phyloP scores from a whole-genome alignment of 2,329 filamentous ascomycete species.

The Periglandula ipomoeae region DNA sequence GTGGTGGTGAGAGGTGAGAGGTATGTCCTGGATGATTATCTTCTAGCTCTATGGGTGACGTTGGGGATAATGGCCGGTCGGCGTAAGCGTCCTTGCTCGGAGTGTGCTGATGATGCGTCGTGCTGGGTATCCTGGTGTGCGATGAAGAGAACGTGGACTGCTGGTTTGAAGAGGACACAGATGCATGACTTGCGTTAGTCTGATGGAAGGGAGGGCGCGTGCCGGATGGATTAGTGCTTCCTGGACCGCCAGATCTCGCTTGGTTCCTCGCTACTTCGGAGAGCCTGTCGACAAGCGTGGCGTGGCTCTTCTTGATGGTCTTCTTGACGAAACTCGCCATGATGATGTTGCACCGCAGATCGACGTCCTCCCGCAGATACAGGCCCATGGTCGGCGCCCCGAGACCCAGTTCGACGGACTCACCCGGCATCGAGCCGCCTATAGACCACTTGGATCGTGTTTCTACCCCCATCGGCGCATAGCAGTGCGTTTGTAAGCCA shows the following conservation, averaged over 20 bases:
- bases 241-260: too few relatives aligned
- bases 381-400: constrained; percentile 58
- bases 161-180: too few relatives aligned
- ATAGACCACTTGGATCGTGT: constrained; percentile 73
- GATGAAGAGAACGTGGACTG: too few relatives aligned
- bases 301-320: constrained; percentile 70
- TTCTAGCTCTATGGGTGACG: neutral
- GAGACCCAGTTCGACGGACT: constrained; percentile 59
- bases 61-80: neutral
- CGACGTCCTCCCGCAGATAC: constrained; percentile 78
- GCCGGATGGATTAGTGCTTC: too few relatives aligned
- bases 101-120: neutral
- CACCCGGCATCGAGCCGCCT: constrained; percentile 61
- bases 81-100: neutral
- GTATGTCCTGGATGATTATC: neutral
- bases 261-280: constrained; percentile 4
- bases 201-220: too few relatives aligned
- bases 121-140: too few relatives aligned
- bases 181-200: too few relatives aligned
- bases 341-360: constrained; percentile 69
- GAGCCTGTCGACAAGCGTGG: constrained; percentile 58
- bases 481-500: constrained; percentile 74
- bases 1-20: too few relatives aligned
- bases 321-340: constrained; percentile 71
- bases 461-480: constrained; percentile 72